Conservation (phyloP, 768 basidiomycete genomes). For the Amanita brunnescens region DNA sequence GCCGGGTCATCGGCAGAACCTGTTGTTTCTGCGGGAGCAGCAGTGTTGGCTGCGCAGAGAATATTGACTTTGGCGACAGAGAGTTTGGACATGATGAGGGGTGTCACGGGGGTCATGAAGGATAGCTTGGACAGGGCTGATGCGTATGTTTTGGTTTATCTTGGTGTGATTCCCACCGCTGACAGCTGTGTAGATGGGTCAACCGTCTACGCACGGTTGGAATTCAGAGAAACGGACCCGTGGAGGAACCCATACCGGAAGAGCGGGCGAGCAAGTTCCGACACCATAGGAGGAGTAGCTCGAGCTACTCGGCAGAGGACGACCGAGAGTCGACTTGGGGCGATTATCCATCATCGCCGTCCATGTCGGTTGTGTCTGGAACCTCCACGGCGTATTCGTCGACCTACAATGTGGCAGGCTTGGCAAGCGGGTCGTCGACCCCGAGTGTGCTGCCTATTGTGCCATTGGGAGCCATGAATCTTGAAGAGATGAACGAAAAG, state of each 20-base stretch:
- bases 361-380: slow-evolving; percentile 11
- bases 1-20: slow-evolving; percentile 9
- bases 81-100: slow-evolving; percentile 87
- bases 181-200: slow-evolving; percentile 53
- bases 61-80: slow-evolving; percentile 82
- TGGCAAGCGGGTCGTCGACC: not conserved
- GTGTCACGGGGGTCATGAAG: slow-evolving; percentile 80
- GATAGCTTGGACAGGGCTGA: slow-evolving; percentile 86
- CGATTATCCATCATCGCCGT: slow-evolving; percentile 13
- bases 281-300: slow-evolving; percentile 16
- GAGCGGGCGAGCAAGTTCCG: slow-evolving; percentile 5
- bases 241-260: slow-evolving; percentile 15
- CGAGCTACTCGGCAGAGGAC: slow-evolving; percentile 10
- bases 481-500: slow-evolving; percentile 19
- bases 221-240: slow-evolving; percentile 43
- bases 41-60: slow-evolving; percentile 68
- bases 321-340: slow-evolving; percentile 15
- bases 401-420: no score
- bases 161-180: no score
- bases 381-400: slow-evolving; percentile 22
- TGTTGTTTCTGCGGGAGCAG: slow-evolving; percentile 38
- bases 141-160: slow-evolving; percentile 40
- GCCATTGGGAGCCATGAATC: slow-evolving; percentile 22
- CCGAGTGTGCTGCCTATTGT: slow-evolving; percentile 15
- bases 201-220: slow-evolving; percentile 73